These are phyloP conservation scores for Aspergillus saccharolyticus DNA, from an alignment of 495 filamentous ascomycete genomes.

Conservation along the genomic window DNA sequence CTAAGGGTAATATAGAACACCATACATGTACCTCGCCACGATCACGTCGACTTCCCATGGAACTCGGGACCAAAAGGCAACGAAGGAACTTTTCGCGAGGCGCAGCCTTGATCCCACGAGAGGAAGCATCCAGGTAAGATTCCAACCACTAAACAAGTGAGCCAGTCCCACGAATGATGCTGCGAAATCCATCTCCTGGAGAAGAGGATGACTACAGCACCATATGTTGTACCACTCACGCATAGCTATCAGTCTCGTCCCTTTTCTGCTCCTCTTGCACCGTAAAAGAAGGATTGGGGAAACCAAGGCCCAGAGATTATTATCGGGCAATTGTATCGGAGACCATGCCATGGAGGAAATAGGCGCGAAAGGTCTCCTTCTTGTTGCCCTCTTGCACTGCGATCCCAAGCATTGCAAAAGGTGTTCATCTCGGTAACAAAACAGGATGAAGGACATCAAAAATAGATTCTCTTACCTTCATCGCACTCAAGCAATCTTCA, in stretches of 20 bases:
- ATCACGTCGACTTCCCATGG: slow-evolving; percentile 46
- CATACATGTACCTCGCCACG: slow-evolving; percentile 52
- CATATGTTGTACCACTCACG: slow-evolving; percentile 5
- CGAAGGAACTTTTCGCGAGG: slow-evolving; percentile 25
- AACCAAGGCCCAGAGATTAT: slow-evolving; percentile 24
- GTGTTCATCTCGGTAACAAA: neutral
- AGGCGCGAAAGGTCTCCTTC: slow-evolving; percentile 70
- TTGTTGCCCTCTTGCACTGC: slow-evolving; percentile 58
- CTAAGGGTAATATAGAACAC: neutral
- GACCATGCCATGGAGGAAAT: slow-evolving; percentile 51
- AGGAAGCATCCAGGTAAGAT: slow-evolving; percentile 9
- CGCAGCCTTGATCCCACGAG: slow-evolving; percentile 16
- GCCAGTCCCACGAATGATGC: neutral
- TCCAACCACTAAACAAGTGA: slow-evolving; percentile 26
- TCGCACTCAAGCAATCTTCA: slow-evolving; percentile 54
- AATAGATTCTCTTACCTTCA: slow-evolving; percentile 51
- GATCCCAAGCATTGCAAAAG: neutral
- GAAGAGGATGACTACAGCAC: slow-evolving; percentile 33
- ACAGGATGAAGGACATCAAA: slow-evolving; percentile 13
- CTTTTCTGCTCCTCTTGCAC: neutral
- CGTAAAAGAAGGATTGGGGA: slow-evolving; percentile 14
- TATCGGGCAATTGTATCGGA: slow-evolving; percentile 95
- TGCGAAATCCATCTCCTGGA: slow-evolving; percentile 40
- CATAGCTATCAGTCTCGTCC: neutral
- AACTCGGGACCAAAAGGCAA: slow-evolving; percentile 34